phyloP scores from a whole-genome alignment of 2,329 filamentous ascomycete genomes.

The Knoxdaviesia proteae region DNA sequence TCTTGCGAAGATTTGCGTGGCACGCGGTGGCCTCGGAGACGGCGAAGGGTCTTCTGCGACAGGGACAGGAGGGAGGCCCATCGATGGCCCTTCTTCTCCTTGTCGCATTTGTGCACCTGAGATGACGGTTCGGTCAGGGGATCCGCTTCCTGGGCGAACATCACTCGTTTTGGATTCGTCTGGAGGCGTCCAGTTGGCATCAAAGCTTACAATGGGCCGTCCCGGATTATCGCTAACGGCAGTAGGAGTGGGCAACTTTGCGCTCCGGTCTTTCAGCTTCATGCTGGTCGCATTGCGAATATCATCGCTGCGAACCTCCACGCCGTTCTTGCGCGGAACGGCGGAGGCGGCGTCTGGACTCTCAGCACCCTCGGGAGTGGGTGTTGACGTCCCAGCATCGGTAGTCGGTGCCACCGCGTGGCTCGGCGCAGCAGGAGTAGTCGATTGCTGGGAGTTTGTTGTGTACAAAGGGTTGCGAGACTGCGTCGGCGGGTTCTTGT shows the following conservation, averaged over 20 bases:
- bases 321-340: constrained; percentile 39
- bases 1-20: too few relatives aligned
- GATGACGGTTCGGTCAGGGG: too few relatives aligned
- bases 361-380: too few relatives aligned
- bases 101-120: too few relatives aligned
- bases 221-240: constrained; percentile 79
- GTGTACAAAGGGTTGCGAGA: constrained; percentile 59
- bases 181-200: constrained; percentile 59
- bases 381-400: too few relatives aligned
- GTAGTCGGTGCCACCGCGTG: too few relatives aligned
- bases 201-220: constrained; percentile 93
- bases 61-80: constrained; percentile 32
- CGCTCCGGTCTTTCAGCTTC: constrained; percentile 65
- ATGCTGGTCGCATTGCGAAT: constrained; percentile 83
- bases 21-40: constrained; percentile 2
- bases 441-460: neutral
- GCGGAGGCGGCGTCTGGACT: neutral
- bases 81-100: neutral
- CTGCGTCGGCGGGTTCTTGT: constrained; percentile 66
- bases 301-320: constrained; percentile 71
- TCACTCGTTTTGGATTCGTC: constrained; percentile 40
- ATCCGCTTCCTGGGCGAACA: constrained; percentile 23
- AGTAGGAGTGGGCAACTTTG: constrained; percentile 70
- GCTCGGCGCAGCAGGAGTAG: neutral
- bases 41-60: constrained; percentile 25